Conservation (phyloP, 169 alveolate species). For the Toxoplasma gondii region DNA sequence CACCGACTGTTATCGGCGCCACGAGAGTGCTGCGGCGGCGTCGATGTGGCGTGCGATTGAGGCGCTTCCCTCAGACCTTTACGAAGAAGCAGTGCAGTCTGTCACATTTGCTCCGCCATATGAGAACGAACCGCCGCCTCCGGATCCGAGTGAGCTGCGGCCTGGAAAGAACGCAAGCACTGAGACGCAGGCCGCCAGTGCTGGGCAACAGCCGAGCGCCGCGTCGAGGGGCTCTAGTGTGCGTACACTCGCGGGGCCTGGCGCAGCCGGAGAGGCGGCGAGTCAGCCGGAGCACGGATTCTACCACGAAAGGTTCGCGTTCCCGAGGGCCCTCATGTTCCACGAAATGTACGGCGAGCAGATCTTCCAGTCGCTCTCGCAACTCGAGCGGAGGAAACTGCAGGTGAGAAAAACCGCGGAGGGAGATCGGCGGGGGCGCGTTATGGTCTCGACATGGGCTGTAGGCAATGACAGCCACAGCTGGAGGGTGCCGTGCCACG, state of each 20-base stretch:
- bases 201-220: neutral
- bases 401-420: neutral
- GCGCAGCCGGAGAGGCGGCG: neutral
- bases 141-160: neutral
- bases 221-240: neutral
- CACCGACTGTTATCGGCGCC: slow-evolving; percentile 17
- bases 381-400: slow-evolving; percentile 4
- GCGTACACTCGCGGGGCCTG: neutral
- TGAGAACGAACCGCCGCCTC: slow-evolving; percentile 2
- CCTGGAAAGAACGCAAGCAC: slow-evolving; percentile 13
- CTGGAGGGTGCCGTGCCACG: too few relatives aligned
- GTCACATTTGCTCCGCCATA: slow-evolving; percentile 23
- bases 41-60: slow-evolving; percentile 29
- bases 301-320: neutral
- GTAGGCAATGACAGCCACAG: too few relatives aligned
- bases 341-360: slow-evolving; percentile 30
- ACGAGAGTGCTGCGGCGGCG: slow-evolving; percentile 38
- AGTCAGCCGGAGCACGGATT: neutral
- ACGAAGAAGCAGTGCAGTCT: slow-evolving; percentile 33
- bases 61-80: slow-evolving; percentile 41
- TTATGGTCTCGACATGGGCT: too few relatives aligned
- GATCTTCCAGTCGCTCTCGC: neutral
- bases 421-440: too few relatives aligned
- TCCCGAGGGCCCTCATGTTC: slow-evolving; percentile 30
- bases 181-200: neutral